Base-by-base conservation (phyloP, 176 grass and related monocot genomes). In the Cenchrus fungigraminus region DNA sequence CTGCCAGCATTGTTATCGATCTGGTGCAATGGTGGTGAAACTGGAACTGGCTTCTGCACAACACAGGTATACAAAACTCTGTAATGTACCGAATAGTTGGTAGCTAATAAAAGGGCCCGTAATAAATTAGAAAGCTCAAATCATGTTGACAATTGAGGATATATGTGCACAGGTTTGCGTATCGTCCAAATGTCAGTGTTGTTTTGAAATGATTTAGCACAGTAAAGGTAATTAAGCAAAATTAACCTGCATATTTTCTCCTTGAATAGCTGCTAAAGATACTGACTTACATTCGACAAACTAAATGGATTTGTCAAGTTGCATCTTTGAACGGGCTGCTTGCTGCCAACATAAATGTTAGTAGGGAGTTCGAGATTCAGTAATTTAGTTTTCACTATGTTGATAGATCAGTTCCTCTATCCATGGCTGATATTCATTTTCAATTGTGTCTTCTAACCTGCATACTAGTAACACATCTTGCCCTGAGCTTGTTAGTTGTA, bases 401-500 rank as follows among this genome's bases (percentile, higher is more conserved):
- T 65, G 22, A 37, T 64, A 17, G 29, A 52, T 64, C n/a, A 20
- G 58, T 65, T 83, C 69, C 16, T 65, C 19, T 84, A 20, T 17
- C 32, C 66, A 43, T 62, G 20, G 17, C 22, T 51, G 19, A 77
- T 57, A 77, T 77, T 32, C 73, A 71, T 61, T 82, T 76, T 60
- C 71, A 74, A 19, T 34, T 54, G 28, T 34, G 49, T 75, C 37
- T 57, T 66, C 20, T 55, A 67, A 47, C 44, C 12, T 71, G 55
- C 43, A 79, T 5, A 52, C 16, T 22, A 61, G n/a, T 51, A 61
- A n/a, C 37, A 20, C 15, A 20, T 10, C 46, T 60, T 45, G n/a
- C 20, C 34, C 5, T 68, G 40, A 47, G 61, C 37, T 15, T 40
- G 46, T 32, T 54, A 28, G 25, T 34, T 46, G 60, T 44, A 17